Evolutionary conservation across 1,284 basidiomycete species (phyloP), one percentile per base, ranked within the genome.

Genomic region (Rhizopogon hawkerae): DNA sequence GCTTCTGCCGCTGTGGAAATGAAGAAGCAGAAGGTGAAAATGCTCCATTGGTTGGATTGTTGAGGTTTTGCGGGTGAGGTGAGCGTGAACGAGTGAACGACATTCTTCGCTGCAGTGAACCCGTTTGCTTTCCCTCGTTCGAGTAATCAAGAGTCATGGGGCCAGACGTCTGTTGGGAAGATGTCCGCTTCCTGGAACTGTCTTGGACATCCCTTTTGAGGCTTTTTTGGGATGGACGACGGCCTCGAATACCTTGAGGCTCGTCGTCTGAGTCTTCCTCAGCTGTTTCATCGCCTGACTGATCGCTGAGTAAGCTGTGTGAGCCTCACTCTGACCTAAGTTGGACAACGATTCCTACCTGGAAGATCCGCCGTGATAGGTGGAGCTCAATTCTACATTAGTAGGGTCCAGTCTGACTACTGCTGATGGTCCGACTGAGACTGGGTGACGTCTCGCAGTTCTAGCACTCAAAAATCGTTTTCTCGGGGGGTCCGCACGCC

Each of bases 321-420:
- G 34, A 59, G 52, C 36, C 24, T 24, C 38, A 42, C 34, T 47
- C 7, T 46, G 26, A 42, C 18, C 13, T 18, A 43, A 37, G 29
- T 26, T 16, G 38, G 3, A 24, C 39, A 26, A 37, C 49, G 16
- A 53, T 43, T 9, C 69, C 39, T 55, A 84, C 83, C 83, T 78
- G 11, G 86, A 89, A 24, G 84, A 85, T 33, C 86, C 87, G 14
- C 81, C 86, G 53, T 86, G 82, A 65, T 89, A 89, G 58, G 86
- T 89, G n/a, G 87, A 88, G 59, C 85, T 89, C 81, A 86, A 81
- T 56, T 81, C 86, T 55, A 79, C 54, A 52, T 59, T 57, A 56
- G 60, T 64, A 33, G 56, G 50, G 33, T 61, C 55, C 11, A 60
- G 59, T 14, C 53, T 67, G 47, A 59, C 58, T 23, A 60, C 57